These are phyloP conservation scores for Scheffersomyces illinoinensis DNA, from an alignment of 1,139 yeast species.

Conservation along the genomic window DNA sequence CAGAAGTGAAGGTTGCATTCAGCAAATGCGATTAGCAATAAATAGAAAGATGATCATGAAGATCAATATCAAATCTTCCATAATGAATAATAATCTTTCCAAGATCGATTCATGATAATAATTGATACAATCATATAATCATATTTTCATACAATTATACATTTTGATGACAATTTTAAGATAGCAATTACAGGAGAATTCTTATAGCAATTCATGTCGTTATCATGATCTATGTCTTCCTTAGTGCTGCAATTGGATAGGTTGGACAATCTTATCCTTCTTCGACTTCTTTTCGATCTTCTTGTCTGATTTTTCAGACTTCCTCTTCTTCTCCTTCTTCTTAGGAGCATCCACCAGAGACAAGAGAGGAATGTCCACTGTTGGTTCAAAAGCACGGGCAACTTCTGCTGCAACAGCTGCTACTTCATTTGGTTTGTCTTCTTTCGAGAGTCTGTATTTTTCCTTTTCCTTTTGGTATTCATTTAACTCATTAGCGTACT, in stretches of 20 bases:
- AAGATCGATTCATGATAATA: background rate
- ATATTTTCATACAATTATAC: background rate
- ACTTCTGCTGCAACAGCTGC: slow-evolving; percentile 9
- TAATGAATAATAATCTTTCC: background rate
- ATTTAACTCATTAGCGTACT: slow-evolving; percentile 65
- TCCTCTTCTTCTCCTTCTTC: slow-evolving; percentile 26
- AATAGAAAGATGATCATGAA: background rate
- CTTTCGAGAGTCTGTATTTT: slow-evolving; percentile 58
- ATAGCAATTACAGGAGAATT: too few relatives aligned
- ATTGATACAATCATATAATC: too few relatives aligned
- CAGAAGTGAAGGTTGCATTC: background rate
- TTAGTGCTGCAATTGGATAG: background rate
- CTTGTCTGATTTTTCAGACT: slow-evolving; percentile 18
- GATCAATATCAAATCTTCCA: background rate
- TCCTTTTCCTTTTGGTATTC: slow-evolving; percentile 65
- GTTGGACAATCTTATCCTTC: slow-evolving; percentile 2
- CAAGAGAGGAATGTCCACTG: slow-evolving; percentile 8
- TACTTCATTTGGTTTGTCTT: slow-evolving; percentile 11
- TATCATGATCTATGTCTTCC: too few relatives aligned
- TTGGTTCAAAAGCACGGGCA: slow-evolving; percentile 9
- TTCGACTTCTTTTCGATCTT: slow-evolving; percentile 12
- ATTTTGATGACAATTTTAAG: background rate
- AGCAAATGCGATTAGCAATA: background rate
- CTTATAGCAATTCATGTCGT: background rate
- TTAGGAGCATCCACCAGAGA: slow-evolving; percentile 1